A percentile compares a stretch with the other conserved stretches of the same genome.
phyloP scores from a whole-genome alignment of 208 protist genomes.

The Trypanosoma avium region DNA sequence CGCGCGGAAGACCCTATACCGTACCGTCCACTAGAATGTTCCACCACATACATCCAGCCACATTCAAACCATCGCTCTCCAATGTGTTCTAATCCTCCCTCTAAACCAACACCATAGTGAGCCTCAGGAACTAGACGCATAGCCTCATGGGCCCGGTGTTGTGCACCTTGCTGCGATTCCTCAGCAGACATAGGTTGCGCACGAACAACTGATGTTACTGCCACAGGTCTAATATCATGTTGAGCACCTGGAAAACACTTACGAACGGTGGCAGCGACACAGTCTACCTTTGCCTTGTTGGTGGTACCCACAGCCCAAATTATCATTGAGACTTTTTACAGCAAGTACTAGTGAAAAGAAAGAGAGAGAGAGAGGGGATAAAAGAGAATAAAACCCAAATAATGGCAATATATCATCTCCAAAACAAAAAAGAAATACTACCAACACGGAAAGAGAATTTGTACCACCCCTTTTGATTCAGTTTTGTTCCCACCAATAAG shows the following conservation, averaged over 20 bases:
- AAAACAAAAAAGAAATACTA: too few species aligned
- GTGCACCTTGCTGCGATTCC: slow-evolving; percentile 52
- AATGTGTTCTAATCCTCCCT: slow-evolving; percentile 76
- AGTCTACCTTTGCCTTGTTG: slow-evolving; percentile 72
- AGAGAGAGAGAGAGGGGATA: not conserved
- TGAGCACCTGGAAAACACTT: slow-evolving; percentile 55
- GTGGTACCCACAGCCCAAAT: slow-evolving; percentile 80
- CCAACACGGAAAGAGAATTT: too few species aligned
- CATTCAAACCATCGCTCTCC: slow-evolving; percentile 75
- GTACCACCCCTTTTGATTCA: too few species aligned
- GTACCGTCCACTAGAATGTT: slow-evolving; percentile 42
- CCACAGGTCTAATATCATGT: slow-evolving; percentile 46
- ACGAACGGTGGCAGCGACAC: slow-evolving; percentile 38
- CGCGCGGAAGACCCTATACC: slow-evolving; percentile 74
- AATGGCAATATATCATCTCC: too few species aligned
- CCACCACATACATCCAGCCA: slow-evolving; percentile 77
- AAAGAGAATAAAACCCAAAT: too few species aligned
- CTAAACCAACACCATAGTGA: slow-evolving; percentile 74
- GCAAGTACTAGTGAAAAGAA: not conserved
- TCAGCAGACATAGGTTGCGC: slow-evolving; percentile 80
- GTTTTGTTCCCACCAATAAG: too few species aligned
- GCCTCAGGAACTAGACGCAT: slow-evolving; percentile 43
- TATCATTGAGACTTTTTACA: slow-evolving; percentile 15
- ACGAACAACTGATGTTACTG: slow-evolving; percentile 50
- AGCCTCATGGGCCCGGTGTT: slow-evolving; percentile 52